Conservation (phyloP, 495 filamentous ascomycete species). For the Melanomma pulvis-pyrius region DNA sequence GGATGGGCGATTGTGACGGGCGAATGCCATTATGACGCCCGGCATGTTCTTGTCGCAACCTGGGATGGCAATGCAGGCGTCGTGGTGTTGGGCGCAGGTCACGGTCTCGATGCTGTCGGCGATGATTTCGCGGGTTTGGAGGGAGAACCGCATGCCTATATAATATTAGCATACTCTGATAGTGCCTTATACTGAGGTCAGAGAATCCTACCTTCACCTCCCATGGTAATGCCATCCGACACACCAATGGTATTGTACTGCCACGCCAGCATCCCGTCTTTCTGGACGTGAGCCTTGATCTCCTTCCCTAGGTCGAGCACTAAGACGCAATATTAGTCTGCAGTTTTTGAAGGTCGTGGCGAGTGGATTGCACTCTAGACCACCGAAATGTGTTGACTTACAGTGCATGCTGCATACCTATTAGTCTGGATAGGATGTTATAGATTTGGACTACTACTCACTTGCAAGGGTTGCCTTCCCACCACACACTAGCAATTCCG, state of each 20-base stretch:
- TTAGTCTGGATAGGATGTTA: constrained; percentile 10
- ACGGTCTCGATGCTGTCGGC: constrained; percentile 94
- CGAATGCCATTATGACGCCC: constrained; percentile 79
- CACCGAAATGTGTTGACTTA: constrained; percentile 26
- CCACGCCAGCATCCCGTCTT: constrained; percentile 88
- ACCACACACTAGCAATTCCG: constrained; percentile 90
- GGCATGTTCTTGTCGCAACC: constrained; percentile 99
- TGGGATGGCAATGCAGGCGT: constrained; percentile 92
- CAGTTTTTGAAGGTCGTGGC: neutral
- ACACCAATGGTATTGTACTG: constrained; percentile 94
- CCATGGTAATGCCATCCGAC: constrained; percentile 95
- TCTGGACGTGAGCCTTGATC: constrained; percentile 81
- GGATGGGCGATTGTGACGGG: constrained; percentile 86
- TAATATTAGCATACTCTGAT: neutral
- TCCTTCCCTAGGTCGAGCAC: constrained; percentile 86
- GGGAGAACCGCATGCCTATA: constrained; percentile 90
- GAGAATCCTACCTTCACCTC: constrained; percentile 72
- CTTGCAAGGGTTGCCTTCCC: constrained; percentile 96
- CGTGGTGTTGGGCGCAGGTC: constrained; percentile 75
- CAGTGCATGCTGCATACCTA: constrained; percentile 45
- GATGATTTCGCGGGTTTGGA: constrained; percentile 94
- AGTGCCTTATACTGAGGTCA: neutral
- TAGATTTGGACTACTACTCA: constrained; percentile 43
- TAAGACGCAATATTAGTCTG: constrained; percentile 41
- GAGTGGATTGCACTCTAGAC: neutral